These are phyloP conservation scores for Chaetomium sp. DNA, from an alignment of 2,329 filamentous ascomycete genomes.

Conservation along the genomic window DNA sequence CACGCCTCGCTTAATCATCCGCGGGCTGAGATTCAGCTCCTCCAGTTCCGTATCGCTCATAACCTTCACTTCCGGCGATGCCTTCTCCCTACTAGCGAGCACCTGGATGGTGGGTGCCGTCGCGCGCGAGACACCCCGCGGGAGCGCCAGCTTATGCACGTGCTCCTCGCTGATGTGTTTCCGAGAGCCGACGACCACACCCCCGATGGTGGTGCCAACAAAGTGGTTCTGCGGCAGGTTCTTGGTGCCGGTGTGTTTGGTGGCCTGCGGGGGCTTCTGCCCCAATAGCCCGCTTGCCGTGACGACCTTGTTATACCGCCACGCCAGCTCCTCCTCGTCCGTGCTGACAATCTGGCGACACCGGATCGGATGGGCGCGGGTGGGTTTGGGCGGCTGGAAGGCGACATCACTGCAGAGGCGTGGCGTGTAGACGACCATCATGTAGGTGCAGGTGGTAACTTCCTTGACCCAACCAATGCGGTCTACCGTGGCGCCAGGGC, in stretches of 20 bases:
- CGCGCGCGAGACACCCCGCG: slow-evolving; percentile 44
- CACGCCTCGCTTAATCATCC: slow-evolving; percentile 69
- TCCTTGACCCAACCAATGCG: slow-evolving; percentile 93
- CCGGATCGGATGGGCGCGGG: slow-evolving; percentile 72
- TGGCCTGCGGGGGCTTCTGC: slow-evolving; percentile 20
- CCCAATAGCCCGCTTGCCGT: slow-evolving; percentile 44
- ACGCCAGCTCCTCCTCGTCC: slow-evolving; percentile 51
- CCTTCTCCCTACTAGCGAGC: slow-evolving; percentile 62
- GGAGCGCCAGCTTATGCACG: slow-evolving; percentile 49
- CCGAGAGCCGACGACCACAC: slow-evolving; percentile 55
- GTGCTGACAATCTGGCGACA: slow-evolving; percentile 70
- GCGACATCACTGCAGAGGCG: slow-evolving; percentile 85
- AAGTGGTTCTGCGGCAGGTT: slow-evolving; percentile 30
- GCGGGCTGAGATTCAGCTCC: slow-evolving; percentile 65
- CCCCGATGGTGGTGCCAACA: slow-evolving; percentile 51
- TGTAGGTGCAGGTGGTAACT: slow-evolving; percentile 83
- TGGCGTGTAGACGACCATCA: slow-evolving; percentile 91
- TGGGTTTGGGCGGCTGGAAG: slow-evolving; percentile 79
- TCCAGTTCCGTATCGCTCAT: slow-evolving; percentile 69
- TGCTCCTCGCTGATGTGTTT: slow-evolving; percentile 54
- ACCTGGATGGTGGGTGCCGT: slow-evolving; percentile 44
- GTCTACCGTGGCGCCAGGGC: slow-evolving; percentile 70
- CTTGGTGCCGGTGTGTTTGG: slow-evolving; percentile 23
- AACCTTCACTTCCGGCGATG: slow-evolving; percentile 50
- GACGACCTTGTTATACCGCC: slow-evolving; percentile 42